Evolutionary conservation across 176 grass and related monocot species (phyloP).

Genomic region (Musa acuminata): DNA sequence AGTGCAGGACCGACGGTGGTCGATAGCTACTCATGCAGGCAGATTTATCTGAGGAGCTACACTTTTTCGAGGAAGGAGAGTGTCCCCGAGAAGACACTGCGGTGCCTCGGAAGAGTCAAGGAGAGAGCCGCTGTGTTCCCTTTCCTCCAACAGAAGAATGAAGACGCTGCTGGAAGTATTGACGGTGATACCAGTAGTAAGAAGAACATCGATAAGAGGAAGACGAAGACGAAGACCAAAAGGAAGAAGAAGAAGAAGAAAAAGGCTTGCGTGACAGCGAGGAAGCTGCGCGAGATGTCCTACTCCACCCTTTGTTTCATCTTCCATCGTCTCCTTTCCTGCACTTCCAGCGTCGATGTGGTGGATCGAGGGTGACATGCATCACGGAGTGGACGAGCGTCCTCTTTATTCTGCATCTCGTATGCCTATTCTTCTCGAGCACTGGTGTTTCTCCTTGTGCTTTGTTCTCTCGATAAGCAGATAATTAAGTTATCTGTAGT

Average conservation of each 20-base stretch:
- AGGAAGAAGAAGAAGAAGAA: slow-evolving; percentile 1
- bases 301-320: background rate
- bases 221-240: background rate
- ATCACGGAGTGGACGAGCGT: background rate
- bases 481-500: slow-evolving; percentile 11
- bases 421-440: slow-evolving; percentile 1
- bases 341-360: slow-evolving; percentile 10
- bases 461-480: background rate
- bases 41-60: slow-evolving; percentile 38
- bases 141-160: background rate
- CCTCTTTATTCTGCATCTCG: background rate
- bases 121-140: slow-evolving; percentile 19
- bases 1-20: background rate
- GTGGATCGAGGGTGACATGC: background rate
- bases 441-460: background rate
- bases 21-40: slow-evolving; percentile 28
- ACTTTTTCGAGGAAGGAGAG: slow-evolving; percentile 25
- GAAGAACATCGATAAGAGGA: background rate
- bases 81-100: slow-evolving; percentile 31
- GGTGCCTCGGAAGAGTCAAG: slow-evolving; percentile 10
- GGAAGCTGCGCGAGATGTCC: slow-evolving; percentile 1
- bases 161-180: background rate
- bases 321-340: slow-evolving; percentile 12
- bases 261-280: background rate
- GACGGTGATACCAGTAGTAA: background rate